Conservation (phyloP, 75 land plant species). For the Larix kaempferi region DNA sequence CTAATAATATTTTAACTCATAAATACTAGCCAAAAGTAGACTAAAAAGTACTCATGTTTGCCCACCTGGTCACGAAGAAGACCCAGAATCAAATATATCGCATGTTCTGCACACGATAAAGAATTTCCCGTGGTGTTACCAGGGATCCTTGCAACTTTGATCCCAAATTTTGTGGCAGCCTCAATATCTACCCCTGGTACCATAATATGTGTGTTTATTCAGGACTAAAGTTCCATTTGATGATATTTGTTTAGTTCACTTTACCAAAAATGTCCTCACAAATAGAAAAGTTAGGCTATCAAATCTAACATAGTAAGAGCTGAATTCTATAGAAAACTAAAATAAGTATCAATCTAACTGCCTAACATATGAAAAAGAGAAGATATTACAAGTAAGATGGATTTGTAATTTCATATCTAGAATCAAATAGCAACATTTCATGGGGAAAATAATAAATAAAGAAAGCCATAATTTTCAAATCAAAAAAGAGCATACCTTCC, state of each 20-base stretch:
- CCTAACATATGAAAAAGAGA: neutral
- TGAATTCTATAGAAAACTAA: neutral
- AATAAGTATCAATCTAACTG: neutral
- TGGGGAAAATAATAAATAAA: neutral
- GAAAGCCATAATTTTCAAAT: neutral
- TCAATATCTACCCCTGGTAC: slow-evolving; percentile 74
- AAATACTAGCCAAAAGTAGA: neutral
- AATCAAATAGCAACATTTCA: neutral
- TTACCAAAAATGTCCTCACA: neutral
- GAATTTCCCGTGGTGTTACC: slow-evolving; percentile 70
- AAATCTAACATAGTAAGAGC: neutral
- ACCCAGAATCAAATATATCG: slow-evolving; percentile 74
- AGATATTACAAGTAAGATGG: neutral
- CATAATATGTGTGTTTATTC: neutral
- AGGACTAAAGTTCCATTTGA: neutral
- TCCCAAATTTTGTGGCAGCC: slow-evolving; percentile 76
- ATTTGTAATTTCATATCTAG: neutral
- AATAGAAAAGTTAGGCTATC: neutral
- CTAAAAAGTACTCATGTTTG: neutral
- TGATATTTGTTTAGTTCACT: neutral
- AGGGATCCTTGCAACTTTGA: slow-evolving; percentile 88
- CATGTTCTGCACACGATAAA: slow-evolving; percentile 84
- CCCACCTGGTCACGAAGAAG: slow-evolving; percentile 81
- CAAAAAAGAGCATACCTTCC: slow-evolving; percentile 51
- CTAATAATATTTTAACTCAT: neutral